Conservation (phyloP, 2,329 filamentous ascomycete species). For the Scytalidium sp. region DNA sequence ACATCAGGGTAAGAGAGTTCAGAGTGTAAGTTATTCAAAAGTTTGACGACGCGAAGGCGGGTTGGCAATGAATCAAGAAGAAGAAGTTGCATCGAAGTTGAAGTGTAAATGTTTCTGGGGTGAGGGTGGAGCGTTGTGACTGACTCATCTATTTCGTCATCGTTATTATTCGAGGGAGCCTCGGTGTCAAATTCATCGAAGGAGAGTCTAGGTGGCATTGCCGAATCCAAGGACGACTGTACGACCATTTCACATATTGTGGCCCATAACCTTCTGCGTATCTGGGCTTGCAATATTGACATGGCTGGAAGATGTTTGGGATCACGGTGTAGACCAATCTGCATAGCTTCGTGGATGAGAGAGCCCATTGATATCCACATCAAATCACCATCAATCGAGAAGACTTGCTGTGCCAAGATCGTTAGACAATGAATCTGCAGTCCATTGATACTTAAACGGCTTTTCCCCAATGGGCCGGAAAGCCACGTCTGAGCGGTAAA, state of each 20-base stretch:
- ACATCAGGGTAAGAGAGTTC: slow-evolving; percentile 42
- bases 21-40: slow-evolving; percentile 38
- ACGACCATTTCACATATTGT: slow-evolving; percentile 46
- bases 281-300: slow-evolving; percentile 33
- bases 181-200: slow-evolving; percentile 43
- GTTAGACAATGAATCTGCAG: slow-evolving; percentile 38
- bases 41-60: slow-evolving; percentile 37
- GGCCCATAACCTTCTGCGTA: slow-evolving; percentile 40
- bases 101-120: slow-evolving; percentile 34
- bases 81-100: slow-evolving; percentile 35
- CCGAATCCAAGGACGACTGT: slow-evolving; percentile 41
- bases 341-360: slow-evolving; percentile 39
- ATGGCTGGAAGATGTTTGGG: slow-evolving; percentile 35
- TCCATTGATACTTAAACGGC: slow-evolving; percentile 29
- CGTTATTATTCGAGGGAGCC: slow-evolving; percentile 44
- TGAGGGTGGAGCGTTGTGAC: slow-evolving; percentile 26
- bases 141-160: slow-evolving; percentile 39
- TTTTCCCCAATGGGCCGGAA: slow-evolving; percentile 36
- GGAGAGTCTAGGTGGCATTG: slow-evolving; percentile 41
- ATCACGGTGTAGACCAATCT: slow-evolving; percentile 43
- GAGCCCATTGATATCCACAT: slow-evolving; percentile 40
- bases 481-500: slow-evolving; percentile 40
- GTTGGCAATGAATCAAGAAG: slow-evolving; percentile 37
- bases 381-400: slow-evolving; percentile 37
- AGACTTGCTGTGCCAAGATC: slow-evolving; percentile 38